phyloP scores from a whole-genome alignment of 2,329 filamentous ascomycete species.

The Fusarium cyanostomum region DNA sequence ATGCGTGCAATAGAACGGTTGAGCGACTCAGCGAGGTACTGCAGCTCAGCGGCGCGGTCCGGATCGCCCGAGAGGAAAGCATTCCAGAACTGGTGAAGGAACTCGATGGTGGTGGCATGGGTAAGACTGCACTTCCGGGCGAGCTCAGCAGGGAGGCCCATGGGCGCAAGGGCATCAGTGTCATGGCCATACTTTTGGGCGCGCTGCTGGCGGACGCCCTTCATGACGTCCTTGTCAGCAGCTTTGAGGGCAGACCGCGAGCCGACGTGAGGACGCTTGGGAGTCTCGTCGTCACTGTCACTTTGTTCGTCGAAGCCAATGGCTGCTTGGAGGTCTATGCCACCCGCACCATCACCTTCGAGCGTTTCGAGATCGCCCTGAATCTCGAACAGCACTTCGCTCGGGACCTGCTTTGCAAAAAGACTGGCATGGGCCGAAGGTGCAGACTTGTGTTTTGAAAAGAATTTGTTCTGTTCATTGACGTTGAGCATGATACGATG shows the following conservation, averaged over 20 bases:
- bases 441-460: constrained; percentile 67
- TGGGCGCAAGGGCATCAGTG: constrained; percentile 60
- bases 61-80: constrained; percentile 90
- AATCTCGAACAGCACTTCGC: constrained; percentile 72
- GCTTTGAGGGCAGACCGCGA: constrained; percentile 72
- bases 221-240: constrained; percentile 73
- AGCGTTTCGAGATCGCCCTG: constrained; percentile 68
- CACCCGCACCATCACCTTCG: constrained; percentile 57
- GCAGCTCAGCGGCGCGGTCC: constrained; percentile 81
- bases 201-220: constrained; percentile 70
- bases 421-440: constrained; percentile 56
- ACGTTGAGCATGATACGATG: constrained; percentile 86
- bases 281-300: constrained; percentile 70
- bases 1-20: constrained; percentile 81
- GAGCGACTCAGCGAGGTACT: constrained; percentile 83
- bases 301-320: constrained; percentile 77
- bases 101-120: constrained; percentile 93
- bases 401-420: constrained; percentile 76
- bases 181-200: constrained; percentile 64
- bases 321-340: constrained; percentile 68
- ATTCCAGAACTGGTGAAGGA: constrained; percentile 96
- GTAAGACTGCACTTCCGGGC: constrained; percentile 71
- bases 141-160: constrained; percentile 64
- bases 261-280: constrained; percentile 68
- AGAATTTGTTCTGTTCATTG: constrained; percentile 86